phyloP scores from a whole-genome alignment of 2,329 filamentous ascomycete species.

The Sordariomycetes sp. region DNA sequence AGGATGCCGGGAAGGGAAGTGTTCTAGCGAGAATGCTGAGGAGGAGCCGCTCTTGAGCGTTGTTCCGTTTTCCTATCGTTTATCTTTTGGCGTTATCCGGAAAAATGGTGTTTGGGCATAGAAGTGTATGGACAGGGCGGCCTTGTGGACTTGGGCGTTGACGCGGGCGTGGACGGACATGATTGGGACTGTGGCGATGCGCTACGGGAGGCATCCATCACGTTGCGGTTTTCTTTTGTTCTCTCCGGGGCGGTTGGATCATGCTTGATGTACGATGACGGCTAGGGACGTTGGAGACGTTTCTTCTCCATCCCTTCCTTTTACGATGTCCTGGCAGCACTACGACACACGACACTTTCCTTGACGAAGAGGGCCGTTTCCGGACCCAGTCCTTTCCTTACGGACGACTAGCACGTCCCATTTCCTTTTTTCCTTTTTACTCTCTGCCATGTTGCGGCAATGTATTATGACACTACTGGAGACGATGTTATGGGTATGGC shows the following conservation, averaged over 20 bases:
- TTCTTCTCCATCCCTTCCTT: not conserved
- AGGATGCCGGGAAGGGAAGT: conserved; percentile 4
- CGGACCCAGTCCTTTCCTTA: too few species aligned
- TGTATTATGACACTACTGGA: too few species aligned
- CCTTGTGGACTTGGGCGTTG: not conserved
- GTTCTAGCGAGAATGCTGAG: conserved; percentile 3
- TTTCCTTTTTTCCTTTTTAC: too few species aligned
- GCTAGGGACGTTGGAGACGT: not conserved
- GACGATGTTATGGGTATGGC: too few species aligned
- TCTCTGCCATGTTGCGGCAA: too few species aligned
- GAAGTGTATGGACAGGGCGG: not conserved
- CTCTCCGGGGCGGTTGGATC: not conserved
- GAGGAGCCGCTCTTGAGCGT: not conserved
- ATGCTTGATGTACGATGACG: not conserved
- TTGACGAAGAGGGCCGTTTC: too few species aligned
- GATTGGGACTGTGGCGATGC: not conserved
- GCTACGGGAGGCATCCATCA: not conserved
- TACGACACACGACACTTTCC: not conserved
- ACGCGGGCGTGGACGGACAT: not conserved
- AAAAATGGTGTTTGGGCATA: not conserved
- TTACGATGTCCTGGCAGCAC: not conserved
- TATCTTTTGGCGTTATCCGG: not conserved
- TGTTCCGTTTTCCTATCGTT: not conserved
- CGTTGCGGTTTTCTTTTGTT: not conserved
- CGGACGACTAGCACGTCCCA: too few species aligned